Base-by-base conservation (phyloP, 2,329 filamentous ascomycete genomes). In the Thielaviopsis musarum region DNA sequence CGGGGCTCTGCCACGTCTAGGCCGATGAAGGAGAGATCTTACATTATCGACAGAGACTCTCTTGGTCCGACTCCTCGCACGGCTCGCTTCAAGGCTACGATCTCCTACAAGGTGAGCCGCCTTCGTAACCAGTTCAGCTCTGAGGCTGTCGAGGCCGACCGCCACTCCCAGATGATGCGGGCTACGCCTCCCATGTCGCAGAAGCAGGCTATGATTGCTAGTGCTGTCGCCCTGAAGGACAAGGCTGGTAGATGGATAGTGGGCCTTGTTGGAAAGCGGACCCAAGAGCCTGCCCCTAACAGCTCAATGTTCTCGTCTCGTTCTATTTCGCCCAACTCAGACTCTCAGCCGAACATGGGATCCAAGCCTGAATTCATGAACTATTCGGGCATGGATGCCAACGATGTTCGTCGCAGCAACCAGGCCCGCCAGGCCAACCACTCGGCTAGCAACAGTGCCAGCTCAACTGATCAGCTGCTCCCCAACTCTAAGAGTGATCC, bases 1-100 rank as follows among this genome's bases (percentile, higher is more conserved):
- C 51, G 59, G 9, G 58, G 57, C 7, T 26, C 61, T 24, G 64
- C 63, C 59, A 65, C 64, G 52, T 65, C 66, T 51, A 63, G 66
- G 41, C 64, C 22, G 48, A 22, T 69, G 41, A 69, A 69, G 62
- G 66, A 67, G 28, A 64, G 61, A 13, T 59, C 67, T 15, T 76
- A 76, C 59, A 64, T 70, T 34, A 74, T 76, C 60, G 73, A 74
- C 63, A 73, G 74, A 13, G 69, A 68, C 49, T 77, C 75, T 28
- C 69, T 77, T n/a, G 76, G 75, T 0, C 76, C 77, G 17, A 79
- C 77, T 2, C 71, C 75, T 4, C 67, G 73, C 21, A 66, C 72
- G 2, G 69, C 70, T 61, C 74, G 73, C 64, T 63, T 76, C 60
- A 72, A 67, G 65, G 71, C 70, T 2, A 67, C 70, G 1, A 58